Conservation (phyloP, 352 stramenopile species). For the Halophytophthora polymorphica region DNA sequence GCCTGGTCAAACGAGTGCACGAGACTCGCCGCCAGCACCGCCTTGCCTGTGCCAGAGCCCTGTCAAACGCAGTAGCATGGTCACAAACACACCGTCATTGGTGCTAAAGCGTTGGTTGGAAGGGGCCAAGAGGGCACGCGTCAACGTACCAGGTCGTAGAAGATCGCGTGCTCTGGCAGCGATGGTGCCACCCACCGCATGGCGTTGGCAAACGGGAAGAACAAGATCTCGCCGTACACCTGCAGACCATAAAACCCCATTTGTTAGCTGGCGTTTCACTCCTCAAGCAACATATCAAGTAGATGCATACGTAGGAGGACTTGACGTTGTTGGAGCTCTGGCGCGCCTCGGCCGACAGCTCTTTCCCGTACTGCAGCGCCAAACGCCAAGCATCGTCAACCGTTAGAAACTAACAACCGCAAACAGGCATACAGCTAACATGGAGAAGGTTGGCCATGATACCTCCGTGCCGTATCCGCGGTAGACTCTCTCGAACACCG, state of each 20-base stretch:
- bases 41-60: constrained; percentile 81
- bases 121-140: neutral
- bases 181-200: constrained; percentile 60
- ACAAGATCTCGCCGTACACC: constrained; percentile 84
- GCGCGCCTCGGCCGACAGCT: constrained; percentile 73
- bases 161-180: constrained; percentile 67
- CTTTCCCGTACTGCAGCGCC: constrained; percentile 66
- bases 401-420: neutral
- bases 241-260: constrained; percentile 15
- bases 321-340: constrained; percentile 80
- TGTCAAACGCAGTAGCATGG: constrained; percentile 20
- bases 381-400: constrained; percentile 8
- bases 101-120: constrained; percentile 2
- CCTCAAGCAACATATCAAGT: neutral
- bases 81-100: neutral
- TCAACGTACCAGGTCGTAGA: constrained; percentile 73
- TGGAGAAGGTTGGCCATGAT: neutral
- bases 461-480: constrained; percentile 65
- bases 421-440: neutral
- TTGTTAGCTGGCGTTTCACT: neutral
- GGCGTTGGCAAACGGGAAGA: constrained; percentile 80
- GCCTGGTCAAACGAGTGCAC: constrained; percentile 81
- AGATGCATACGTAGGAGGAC: constrained; percentile 59
- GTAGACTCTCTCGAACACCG: constrained; percentile 58
- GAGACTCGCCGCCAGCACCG: constrained; percentile 71